A percentile compares a stretch with the other conserved stretches of the same genome.
phyloP scores from a whole-genome alignment of 306 rosid species.

The Erythrophleum fordii region DNA sequence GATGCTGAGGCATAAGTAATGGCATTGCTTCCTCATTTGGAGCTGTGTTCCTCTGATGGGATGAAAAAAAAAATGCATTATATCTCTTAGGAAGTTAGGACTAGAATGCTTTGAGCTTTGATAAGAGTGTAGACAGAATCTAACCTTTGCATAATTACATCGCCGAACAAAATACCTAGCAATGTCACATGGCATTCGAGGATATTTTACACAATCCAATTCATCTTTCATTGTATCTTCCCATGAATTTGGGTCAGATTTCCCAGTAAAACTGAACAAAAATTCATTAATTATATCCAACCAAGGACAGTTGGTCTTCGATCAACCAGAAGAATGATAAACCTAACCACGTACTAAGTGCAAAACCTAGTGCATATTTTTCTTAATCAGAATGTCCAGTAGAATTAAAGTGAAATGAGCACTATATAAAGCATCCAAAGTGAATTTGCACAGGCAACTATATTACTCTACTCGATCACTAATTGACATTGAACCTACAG shows the following conservation, averaged over 20 bases:
- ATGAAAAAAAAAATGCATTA: conserved; percentile 26
- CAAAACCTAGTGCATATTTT: conserved; percentile 27
- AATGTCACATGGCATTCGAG: conserved; percentile 98
- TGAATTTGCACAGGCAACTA: conserved; percentile 17
- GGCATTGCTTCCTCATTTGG: conserved; percentile 93
- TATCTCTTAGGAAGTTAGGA: conserved; percentile 32
- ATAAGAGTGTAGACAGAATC: conserved; percentile 30
- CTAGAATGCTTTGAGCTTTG: conserved; percentile 28
- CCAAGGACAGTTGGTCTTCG: conserved; percentile 13
- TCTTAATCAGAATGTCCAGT: conserved; percentile 14
- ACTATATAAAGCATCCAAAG: conserved; percentile 1
- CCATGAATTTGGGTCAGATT: conserved; percentile 99
- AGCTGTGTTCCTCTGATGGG: conserved; percentile 92
- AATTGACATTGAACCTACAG: not conserved
- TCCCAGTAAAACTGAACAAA: conserved; percentile 54
- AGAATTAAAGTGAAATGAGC: conserved; percentile 14
- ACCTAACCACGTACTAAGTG: conserved; percentile 21
- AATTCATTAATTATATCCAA: conserved; percentile 24
- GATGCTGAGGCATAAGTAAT: conserved; percentile 98
- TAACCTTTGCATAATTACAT: conserved; percentile 98
- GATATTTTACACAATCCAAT: conserved; percentile 83
- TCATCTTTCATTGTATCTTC: conserved; percentile 98
- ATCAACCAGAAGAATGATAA: conserved; percentile 22
- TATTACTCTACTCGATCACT: not conserved
- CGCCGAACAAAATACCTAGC: conserved; percentile 99